Percentiles rank a stretch among this genome's conserved stretches.
These are phyloP conservation scores for Capsicum rhomboideum DNA, from an alignment of 257 asterid species.

Conservation along the genomic window DNA sequence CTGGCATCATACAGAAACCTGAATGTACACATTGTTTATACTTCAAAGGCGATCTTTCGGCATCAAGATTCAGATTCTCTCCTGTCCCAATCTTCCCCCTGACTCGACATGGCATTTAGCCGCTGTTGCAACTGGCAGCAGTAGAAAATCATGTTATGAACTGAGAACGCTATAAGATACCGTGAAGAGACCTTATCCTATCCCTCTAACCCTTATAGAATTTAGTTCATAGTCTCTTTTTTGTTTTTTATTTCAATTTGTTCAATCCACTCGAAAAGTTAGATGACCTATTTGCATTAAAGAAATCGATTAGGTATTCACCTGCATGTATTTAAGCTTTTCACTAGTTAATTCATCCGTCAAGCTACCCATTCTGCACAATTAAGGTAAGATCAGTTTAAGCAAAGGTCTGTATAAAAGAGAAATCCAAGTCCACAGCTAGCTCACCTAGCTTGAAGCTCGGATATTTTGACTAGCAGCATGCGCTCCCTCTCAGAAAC, in stretches of 20 bases:
- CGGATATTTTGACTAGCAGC: constrained; percentile 63
- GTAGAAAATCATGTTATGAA: background rate
- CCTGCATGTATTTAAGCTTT: constrained; percentile 64
- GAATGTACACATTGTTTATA: constrained; percentile 41
- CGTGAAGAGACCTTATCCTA: background rate
- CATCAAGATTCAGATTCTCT: constrained; percentile 56
- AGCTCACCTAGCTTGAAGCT: constrained; percentile 82
- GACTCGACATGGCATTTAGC: constrained; percentile 39
- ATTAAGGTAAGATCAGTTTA: constrained; percentile 4
- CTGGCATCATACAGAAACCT: constrained; percentile 14
- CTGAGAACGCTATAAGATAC: background rate
- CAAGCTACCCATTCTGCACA: constrained; percentile 72
- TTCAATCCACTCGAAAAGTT: background rate
- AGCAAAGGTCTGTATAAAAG: background rate
- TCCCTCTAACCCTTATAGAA: background rate
- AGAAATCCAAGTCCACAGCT: background rate
- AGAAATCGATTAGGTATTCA: constrained; percentile 10
- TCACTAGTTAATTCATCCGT: constrained; percentile 79
- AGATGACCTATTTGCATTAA: background rate
- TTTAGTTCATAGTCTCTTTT: background rate
- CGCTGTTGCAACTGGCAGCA: constrained; percentile 74
- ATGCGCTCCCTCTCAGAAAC: constrained; percentile 73
- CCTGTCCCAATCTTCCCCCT: constrained; percentile 55
- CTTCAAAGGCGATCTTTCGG: constrained; percentile 4
- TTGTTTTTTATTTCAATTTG: background rate